These are phyloP conservation scores for Fagus crenata DNA, from an alignment of 306 rosid species.

Conservation along the genomic window DNA sequence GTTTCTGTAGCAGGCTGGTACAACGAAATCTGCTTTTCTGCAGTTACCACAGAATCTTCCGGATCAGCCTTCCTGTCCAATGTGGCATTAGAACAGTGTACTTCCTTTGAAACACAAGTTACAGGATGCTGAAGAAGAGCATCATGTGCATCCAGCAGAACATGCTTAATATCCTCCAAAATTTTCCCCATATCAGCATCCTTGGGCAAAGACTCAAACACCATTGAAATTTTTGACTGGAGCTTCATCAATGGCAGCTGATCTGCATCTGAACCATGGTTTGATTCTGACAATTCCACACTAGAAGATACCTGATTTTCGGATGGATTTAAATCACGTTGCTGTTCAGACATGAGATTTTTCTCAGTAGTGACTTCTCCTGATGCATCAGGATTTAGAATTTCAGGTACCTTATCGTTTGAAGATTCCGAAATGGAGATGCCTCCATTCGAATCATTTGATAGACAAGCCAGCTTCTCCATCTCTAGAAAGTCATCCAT, in stretches of 20 bases:
- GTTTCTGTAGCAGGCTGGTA: slow-evolving; percentile 44
- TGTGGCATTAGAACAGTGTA: slow-evolving; percentile 46
- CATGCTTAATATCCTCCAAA: slow-evolving; percentile 72
- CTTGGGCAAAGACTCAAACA: slow-evolving; percentile 65
- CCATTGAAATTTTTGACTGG: slow-evolving; percentile 64
- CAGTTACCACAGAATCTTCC: slow-evolving; percentile 60
- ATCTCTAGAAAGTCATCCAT: slow-evolving; percentile 99
- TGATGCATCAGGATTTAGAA: slow-evolving; percentile 37
- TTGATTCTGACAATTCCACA: slow-evolving; percentile 27
- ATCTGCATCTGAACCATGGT: slow-evolving; percentile 36
- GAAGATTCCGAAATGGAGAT: slow-evolving; percentile 42
- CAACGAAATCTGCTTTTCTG: slow-evolving; percentile 50
- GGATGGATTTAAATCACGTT: slow-evolving; percentile 33
- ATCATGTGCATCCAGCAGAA: slow-evolving; percentile 64
- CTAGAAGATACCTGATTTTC: slow-evolving; percentile 41
- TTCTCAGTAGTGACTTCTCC: slow-evolving; percentile 31
- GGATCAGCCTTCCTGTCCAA: slow-evolving; percentile 66
- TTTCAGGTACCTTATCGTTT: slow-evolving; percentile 41
- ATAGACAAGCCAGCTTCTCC: slow-evolving; percentile 84
- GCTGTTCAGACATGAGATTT: slow-evolving; percentile 43
- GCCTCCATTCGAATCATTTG: slow-evolving; percentile 60
- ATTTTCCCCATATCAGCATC: slow-evolving; percentile 67
- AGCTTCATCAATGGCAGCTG: slow-evolving; percentile 55
- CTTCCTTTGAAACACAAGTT: slow-evolving; percentile 44
- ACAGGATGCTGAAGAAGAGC: slow-evolving; percentile 42